Percentiles rank a stretch among this genome's conserved stretches.
Conservation (phyloP, 768 basidiomycete species). For the Floccularia luteovirens region DNA sequence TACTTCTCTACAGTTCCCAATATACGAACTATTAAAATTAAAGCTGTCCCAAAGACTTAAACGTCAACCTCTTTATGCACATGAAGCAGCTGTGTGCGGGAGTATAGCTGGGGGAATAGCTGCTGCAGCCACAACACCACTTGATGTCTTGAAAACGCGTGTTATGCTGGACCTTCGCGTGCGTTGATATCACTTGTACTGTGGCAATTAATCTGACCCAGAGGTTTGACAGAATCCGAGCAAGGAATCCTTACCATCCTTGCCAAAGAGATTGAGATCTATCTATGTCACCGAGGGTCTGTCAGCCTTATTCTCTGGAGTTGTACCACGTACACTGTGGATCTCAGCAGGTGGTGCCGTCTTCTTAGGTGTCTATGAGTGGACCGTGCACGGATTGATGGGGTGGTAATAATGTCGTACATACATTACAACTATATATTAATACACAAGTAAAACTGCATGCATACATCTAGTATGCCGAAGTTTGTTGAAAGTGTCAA, state of each 20-base stretch:
- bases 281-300: slow-evolving; percentile 73
- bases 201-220: not conserved
- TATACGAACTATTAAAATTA: slow-evolving; percentile 84
- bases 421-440: not conserved
- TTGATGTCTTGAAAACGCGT: slow-evolving; percentile 95
- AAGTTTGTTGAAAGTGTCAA: not conserved
- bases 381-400: slow-evolving; percentile 50
- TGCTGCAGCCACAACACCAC: slow-evolving; percentile 85
- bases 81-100: slow-evolving; percentile 84
- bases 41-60: slow-evolving; percentile 47
- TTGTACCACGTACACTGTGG: slow-evolving; percentile 90
- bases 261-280: slow-evolving; percentile 44
- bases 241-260: slow-evolving; percentile 42
- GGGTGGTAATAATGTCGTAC: slow-evolving; percentile 9
- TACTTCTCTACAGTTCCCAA: slow-evolving; percentile 91
- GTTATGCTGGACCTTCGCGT: slow-evolving; percentile 93
- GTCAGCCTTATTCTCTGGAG: slow-evolving; percentile 75
- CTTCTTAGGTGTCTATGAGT: slow-evolving; percentile 96
- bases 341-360: slow-evolving; percentile 96
- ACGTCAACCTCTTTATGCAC: slow-evolving; percentile 52
- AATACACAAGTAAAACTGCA: too few relatives aligned
- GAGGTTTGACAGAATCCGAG: slow-evolving; percentile 32
- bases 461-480: not conserved
- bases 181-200: slow-evolving; percentile 13
- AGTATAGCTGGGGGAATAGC: slow-evolving; percentile 87